phyloP scores from a whole-genome alignment of 192 early-diverging fungal species.

The Backusella sp. region DNA sequence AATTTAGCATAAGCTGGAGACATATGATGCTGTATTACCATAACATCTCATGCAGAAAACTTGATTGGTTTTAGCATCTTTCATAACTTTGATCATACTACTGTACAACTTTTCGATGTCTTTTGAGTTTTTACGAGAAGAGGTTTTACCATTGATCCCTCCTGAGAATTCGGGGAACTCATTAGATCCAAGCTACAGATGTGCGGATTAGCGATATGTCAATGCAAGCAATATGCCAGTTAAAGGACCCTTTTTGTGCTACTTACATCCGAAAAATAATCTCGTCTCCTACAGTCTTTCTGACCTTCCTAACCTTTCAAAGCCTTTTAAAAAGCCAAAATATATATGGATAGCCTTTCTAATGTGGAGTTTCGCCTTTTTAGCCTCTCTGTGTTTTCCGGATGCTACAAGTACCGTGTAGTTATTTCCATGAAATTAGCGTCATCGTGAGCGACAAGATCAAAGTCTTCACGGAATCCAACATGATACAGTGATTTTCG shows the following conservation, averaged over 20 bases:
- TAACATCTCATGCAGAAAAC: too few species aligned
- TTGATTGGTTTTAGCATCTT: too few species aligned
- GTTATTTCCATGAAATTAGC: not conserved
- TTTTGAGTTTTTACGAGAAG: not conserved
- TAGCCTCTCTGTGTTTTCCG: too few species aligned
- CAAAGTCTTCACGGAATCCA: not conserved
- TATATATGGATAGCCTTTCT: too few species aligned
- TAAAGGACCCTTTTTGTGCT: not conserved
- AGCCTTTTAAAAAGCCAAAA: too few species aligned
- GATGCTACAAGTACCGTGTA: not conserved
- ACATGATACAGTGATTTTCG: not conserved
- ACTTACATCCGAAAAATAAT: not conserved
- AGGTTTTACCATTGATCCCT: constrained; percentile 3
- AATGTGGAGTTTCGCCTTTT: too few species aligned
- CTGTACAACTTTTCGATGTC: constrained; percentile 1
- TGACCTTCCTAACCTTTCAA: too few species aligned
- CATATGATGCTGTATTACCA: too few species aligned
- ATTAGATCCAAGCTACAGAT: not conserved
- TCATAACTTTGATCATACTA: too few species aligned
- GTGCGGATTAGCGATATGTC: not conserved
- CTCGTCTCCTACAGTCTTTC: too few species aligned
- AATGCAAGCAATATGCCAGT: not conserved
- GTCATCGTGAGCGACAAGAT: not conserved
- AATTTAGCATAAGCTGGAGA: too few species aligned
- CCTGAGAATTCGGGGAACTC: not conserved